phyloP scores from a whole-genome alignment of 2,329 filamentous ascomycete genomes.

The Orbilia brochopaga region DNA sequence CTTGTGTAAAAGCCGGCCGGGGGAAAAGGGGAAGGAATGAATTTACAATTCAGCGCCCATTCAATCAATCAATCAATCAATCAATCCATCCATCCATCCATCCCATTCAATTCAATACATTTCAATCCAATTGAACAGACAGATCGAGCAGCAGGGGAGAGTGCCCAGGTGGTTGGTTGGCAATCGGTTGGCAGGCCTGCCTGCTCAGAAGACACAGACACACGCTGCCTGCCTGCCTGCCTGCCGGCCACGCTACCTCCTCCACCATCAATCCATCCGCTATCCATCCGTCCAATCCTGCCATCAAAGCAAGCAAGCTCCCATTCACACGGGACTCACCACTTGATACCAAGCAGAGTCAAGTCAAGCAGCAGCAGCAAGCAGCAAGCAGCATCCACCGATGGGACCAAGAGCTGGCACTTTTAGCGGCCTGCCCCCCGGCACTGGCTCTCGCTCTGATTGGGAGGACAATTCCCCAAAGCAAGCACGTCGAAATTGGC shows the following conservation, averaged over 20 bases:
- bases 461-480: conserved; percentile 5
- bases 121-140: too few relatives aligned
- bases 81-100: too few relatives aligned
- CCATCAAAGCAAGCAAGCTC: too few relatives aligned
- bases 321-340: too few relatives aligned
- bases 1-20: neutral
- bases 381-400: neutral
- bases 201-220: too few relatives aligned
- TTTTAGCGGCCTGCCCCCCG: neutral
- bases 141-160: too few relatives aligned
- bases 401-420: neutral
- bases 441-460: neutral
- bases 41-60: too few relatives aligned
- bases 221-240: neutral
- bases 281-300: neutral
- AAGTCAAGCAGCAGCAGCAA: neutral
- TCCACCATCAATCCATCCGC: neutral
- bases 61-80: too few relatives aligned
- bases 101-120: too few relatives aligned
- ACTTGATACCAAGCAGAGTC: too few relatives aligned
- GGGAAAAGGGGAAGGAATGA: neutral
- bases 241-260: neutral
- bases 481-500: conserved; percentile 8
- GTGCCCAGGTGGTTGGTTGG: too few relatives aligned
- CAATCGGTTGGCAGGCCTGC: neutral